Percentiles rank a stretch among this genome's conserved stretches.
Evolutionary conservation across 352 stramenopile genomes (phyloP).

Genomic region (Globisporangium viniferum): DNA sequence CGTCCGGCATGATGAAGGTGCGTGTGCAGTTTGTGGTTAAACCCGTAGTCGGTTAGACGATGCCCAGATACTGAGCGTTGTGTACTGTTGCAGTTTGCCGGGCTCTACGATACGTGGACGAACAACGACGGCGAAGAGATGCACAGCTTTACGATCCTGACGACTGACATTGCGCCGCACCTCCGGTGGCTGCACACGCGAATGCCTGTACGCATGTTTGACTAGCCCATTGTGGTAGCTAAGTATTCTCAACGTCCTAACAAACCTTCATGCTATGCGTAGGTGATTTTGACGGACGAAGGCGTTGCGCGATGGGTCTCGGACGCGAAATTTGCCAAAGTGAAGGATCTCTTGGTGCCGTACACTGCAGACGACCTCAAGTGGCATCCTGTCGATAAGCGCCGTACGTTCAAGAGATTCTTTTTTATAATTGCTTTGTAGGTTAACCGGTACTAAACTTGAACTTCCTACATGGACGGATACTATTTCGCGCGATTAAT

Average conservation of each 20-base stretch:
- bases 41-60: too few species aligned
- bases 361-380: slow-evolving; percentile 56
- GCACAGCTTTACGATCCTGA: slow-evolving; percentile 87
- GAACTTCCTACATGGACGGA: too few species aligned
- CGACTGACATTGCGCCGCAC: slow-evolving; percentile 58
- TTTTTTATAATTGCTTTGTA: too few species aligned
- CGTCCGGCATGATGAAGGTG: slow-evolving; percentile 51
- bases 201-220: slow-evolving; percentile 53
- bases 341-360: slow-evolving; percentile 49
- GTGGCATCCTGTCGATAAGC: slow-evolving; percentile 77
- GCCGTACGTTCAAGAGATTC: slow-evolving; percentile 26
- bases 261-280: not conserved
- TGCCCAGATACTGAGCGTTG: not conserved
- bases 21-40: not conserved
- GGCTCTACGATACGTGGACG: slow-evolving; percentile 81
- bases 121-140: slow-evolving; percentile 63
- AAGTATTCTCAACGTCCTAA: not conserved
- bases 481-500: too few species aligned
- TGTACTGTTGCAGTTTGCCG: slow-evolving; percentile 58
- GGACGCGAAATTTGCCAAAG: slow-evolving; percentile 48
- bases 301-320: slow-evolving; percentile 62
- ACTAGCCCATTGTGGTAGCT: not conserved
- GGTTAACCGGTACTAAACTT: too few species aligned
- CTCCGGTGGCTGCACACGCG: slow-evolving; percentile 85
- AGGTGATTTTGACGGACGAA: slow-evolving; percentile 76